A percentile compares a stretch with the other conserved stretches of the same genome.
phyloP scores from a whole-genome alignment of 805 yeast genomes.

The Candida caryicola region DNA sequence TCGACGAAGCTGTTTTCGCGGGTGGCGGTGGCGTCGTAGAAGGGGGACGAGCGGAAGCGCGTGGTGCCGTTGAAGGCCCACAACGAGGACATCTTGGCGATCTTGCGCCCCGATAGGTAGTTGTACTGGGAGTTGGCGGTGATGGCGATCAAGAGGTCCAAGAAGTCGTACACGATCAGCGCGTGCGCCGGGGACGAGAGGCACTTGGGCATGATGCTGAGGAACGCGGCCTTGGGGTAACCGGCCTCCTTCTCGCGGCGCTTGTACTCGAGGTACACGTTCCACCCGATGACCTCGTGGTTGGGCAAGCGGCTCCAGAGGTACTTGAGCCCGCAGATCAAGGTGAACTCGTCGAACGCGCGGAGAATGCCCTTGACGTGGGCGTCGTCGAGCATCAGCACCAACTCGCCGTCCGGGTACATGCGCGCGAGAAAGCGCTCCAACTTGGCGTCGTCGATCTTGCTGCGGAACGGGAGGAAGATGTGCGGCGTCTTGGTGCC shows the following conservation, averaged over 20 bases:
- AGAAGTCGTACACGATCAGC: slow-evolving; percentile 81
- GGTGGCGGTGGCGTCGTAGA: slow-evolving; percentile 35
- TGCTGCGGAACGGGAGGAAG: slow-evolving; percentile 74
- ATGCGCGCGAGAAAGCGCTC: slow-evolving; percentile 54
- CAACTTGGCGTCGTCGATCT: slow-evolving; percentile 58
- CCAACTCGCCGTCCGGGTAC: slow-evolving; percentile 56
- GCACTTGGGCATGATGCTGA: slow-evolving; percentile 81
- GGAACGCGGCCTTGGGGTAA: slow-evolving; percentile 70
- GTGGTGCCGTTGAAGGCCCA: slow-evolving; percentile 74
- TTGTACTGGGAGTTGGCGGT: slow-evolving; percentile 78
- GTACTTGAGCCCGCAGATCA: slow-evolving; percentile 74
- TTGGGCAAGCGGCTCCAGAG: slow-evolving; percentile 85
- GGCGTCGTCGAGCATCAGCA: slow-evolving; percentile 30
- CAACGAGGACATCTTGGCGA: slow-evolving; percentile 76
- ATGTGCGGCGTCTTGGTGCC: slow-evolving; percentile 74
- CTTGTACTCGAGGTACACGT: slow-evolving; percentile 68
- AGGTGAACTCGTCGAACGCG: slow-evolving; percentile 59
- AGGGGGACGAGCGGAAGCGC: slow-evolving; percentile 27
- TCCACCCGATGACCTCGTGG: slow-evolving; percentile 82
- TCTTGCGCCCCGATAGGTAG: slow-evolving; percentile 74
- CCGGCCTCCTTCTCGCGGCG: slow-evolving; percentile 61
- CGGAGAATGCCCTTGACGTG: slow-evolving; percentile 42
- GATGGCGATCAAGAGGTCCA: slow-evolving; percentile 73
- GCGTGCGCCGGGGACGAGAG: slow-evolving; percentile 84
- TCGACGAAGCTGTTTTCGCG: slow-evolving; percentile 50